Conservation (phyloP, 108 stramenopile species). For the Cylindrotheca closterium region DNA sequence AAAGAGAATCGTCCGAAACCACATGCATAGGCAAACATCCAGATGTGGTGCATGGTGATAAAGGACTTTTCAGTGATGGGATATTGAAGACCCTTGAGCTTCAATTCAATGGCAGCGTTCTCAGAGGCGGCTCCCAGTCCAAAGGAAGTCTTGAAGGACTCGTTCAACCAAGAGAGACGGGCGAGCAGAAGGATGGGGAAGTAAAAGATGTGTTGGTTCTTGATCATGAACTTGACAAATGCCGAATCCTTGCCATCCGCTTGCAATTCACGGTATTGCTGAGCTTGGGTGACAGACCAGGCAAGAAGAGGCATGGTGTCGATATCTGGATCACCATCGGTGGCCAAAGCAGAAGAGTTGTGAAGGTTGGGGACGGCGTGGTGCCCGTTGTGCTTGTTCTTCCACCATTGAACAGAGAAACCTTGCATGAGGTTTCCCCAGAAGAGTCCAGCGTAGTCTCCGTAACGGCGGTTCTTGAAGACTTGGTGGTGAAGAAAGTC, state of each 20-base stretch:
- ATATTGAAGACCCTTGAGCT: conserved; percentile 79
- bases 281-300: conserved; percentile 95
- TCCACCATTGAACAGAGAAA: conserved; percentile 94
- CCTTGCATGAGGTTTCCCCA: conserved; percentile 97
- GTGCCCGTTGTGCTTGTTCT: conserved; percentile 99
- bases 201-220: conserved; percentile 90
- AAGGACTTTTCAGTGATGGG: conserved; percentile 72
- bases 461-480: conserved; percentile 90
- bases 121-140: conserved; percentile 82
- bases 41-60: conserved; percentile 82
- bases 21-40: conserved; percentile 72
- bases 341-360: conserved; percentile 67
- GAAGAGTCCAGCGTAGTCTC: conserved; percentile 90
- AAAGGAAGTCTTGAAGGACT: conserved; percentile 91
- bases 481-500: conserved; percentile 99
- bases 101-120: conserved; percentile 80
- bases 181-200: conserved; percentile 96
- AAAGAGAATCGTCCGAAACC: conserved; percentile 79
- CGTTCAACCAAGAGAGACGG: conserved; percentile 94
- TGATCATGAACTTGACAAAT: conserved; percentile 81
- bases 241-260: conserved; percentile 73
- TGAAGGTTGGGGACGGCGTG: conserved; percentile 98
- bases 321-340: conserved; percentile 95
- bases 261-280: conserved; percentile 74
- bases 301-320: conserved; percentile 99